phyloP scores from a whole-genome alignment of 495 filamentous ascomycete genomes.

The Talaromyces liani region DNA sequence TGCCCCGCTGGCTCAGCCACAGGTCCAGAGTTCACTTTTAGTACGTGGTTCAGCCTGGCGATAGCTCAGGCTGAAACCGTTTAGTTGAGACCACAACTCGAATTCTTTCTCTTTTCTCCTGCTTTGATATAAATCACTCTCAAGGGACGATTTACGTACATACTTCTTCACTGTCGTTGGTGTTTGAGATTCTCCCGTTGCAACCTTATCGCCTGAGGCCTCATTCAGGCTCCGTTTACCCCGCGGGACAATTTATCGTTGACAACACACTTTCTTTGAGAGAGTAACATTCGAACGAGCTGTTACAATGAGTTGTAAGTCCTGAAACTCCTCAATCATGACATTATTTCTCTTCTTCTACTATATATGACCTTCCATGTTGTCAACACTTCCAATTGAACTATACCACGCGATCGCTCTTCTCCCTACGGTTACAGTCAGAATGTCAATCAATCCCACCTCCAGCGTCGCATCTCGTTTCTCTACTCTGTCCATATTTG shows the following conservation, averaged over 20 bases:
- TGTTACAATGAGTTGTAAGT: conserved; percentile 44
- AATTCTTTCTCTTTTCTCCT: not conserved
- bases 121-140: not conserved
- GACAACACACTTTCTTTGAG: not conserved
- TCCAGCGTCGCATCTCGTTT: conserved; percentile 6
- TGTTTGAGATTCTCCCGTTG: not conserved
- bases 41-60: too few relatives aligned
- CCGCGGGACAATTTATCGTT: not conserved
- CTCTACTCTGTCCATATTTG: conserved; percentile 3
- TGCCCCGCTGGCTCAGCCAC: conserved; percentile 13
- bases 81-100: not conserved
- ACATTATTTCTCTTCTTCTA: not conserved
- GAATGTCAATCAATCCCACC: not conserved
- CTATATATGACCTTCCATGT: not conserved
- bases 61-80: not conserved
- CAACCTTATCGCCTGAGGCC: not conserved
- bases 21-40: not conserved
- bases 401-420: not conserved
- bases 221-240: not conserved
- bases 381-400: not conserved
- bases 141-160: not conserved
- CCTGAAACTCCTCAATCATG: not conserved
- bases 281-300: not conserved
- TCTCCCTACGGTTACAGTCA: not conserved
- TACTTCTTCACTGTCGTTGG: not conserved